phyloP scores from a whole-genome alignment of 257 asterid species.

The Ballota nigra region DNA sequence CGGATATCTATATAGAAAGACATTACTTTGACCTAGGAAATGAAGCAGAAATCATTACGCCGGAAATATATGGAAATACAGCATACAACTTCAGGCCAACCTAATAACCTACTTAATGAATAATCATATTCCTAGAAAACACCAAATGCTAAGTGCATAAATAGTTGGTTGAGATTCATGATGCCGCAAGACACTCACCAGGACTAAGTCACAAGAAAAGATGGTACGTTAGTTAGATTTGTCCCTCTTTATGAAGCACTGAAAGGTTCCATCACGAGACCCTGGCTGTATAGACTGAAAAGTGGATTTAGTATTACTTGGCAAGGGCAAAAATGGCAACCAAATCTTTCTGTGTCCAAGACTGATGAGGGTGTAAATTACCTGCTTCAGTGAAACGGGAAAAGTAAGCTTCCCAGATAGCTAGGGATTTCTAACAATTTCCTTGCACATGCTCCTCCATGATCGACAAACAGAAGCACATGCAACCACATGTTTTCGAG shows the following conservation, averaged over 20 bases:
- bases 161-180: background rate
- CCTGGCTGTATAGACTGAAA: constrained; percentile 68
- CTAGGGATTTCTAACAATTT: constrained; percentile 75
- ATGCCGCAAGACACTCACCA: constrained; percentile 42
- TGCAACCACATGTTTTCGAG: constrained; percentile 82
- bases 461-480: constrained; percentile 89
- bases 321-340: no score
- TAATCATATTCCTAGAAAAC: background rate
- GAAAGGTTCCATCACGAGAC: constrained; percentile 84
- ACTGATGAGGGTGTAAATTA: background rate
- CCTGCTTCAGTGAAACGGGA: constrained; percentile 95
- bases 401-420: constrained; percentile 83
- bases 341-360: no score
- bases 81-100: background rate
- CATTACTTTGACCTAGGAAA: background rate
- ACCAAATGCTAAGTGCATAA: background rate
- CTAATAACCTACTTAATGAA: background rate
- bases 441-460: constrained; percentile 90
- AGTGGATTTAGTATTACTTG: constrained; percentile 5
- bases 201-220: constrained; percentile 91
- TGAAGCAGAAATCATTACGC: background rate
- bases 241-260: constrained; percentile 93
- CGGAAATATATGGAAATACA: background rate
- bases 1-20: no score
- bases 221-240: constrained; percentile 79